Base-by-base conservation (phyloP, 2,329 filamentous ascomycete genomes). In the Verticillium nubilum region DNA sequence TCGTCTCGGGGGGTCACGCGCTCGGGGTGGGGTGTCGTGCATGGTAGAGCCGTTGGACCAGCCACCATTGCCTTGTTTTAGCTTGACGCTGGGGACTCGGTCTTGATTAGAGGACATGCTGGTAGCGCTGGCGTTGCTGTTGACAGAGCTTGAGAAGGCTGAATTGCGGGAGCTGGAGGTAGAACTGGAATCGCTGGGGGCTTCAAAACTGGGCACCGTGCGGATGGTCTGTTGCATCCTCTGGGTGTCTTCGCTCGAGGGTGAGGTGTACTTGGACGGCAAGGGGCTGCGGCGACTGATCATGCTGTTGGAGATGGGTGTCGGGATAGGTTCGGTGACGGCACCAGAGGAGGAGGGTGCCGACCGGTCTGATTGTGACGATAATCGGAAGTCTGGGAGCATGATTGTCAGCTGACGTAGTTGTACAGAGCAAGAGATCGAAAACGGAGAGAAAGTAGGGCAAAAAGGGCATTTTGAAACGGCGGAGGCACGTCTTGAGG, bases 151-250 rank as follows among this genome's bases (percentile, higher is more conserved):
- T 47, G 82, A 84, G 64, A 85, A 81, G 61, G 73, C 76, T 60
- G 82, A 85, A 65, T 78, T 78, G 62, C 76, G 77, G 26, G 72
- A 67, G 50, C 59, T 63, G 50, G 64, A 60, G 56, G 76, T 74
- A 57, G 73, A 76, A 62, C 76, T 77, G 50, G 79, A 79, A 58
- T 79, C 76, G 62, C 72, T 76, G 27, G 75, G 75, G 50, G 70
- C 67, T 68, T 86, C 83, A 68, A 80, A 79, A 72, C 80, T 85
- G 42, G 78, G 76, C 37, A 86, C 83, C 58, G 81, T 79, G 62
- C 84, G 81, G 62, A 86, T 86, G 29, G 83, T 85, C 66, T 76
- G 75, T 58, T 73, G 68, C 63, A 72, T 74, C 58, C 73, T 70
- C 60, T 66, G 67, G 52, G 72, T 68, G 56, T 65, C 65, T 61